phyloP scores from a whole-genome alignment of 495 filamentous ascomycete species.

The Aspergillus avenaceus region DNA sequence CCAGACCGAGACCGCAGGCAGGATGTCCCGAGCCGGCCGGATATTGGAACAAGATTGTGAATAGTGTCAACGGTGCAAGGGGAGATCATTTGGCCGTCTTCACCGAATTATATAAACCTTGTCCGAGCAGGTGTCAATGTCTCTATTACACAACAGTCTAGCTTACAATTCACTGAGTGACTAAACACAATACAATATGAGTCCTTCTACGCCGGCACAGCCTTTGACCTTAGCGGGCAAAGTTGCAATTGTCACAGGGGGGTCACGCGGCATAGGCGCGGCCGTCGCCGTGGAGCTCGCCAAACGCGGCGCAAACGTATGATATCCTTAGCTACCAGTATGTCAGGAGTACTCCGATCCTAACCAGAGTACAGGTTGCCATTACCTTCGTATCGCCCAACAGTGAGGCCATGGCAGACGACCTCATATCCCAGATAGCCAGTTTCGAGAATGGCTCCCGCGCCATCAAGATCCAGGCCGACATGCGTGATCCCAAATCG shows the following conservation, averaged over 20 bases:
- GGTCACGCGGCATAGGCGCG: conserved; percentile 28
- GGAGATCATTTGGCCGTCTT: too few species aligned
- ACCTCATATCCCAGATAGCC: neutral
- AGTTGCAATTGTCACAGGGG: conserved; percentile 25
- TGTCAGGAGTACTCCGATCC: neutral
- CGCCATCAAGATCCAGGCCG: conserved; percentile 32
- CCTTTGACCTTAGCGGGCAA: conserved; percentile 7
- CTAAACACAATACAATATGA: too few species aligned
- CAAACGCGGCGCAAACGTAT: conserved; percentile 24
- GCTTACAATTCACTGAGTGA: too few species aligned
- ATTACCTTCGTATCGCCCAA: conserved; percentile 10
- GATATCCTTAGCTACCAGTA: neutral
- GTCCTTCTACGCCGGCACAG: too few species aligned
- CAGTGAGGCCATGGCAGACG: neutral
- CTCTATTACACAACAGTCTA: too few species aligned
- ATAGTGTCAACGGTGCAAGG: too few species aligned
- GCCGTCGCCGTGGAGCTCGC: conserved; percentile 26
- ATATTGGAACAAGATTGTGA: too few species aligned
- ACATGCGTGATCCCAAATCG: conserved; percentile 27
- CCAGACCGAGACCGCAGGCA: too few species aligned
- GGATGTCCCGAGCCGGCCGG: too few species aligned
- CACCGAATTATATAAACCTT: too few species aligned
- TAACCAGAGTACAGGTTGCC: conserved; percentile 7
- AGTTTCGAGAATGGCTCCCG: neutral
- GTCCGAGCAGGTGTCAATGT: too few species aligned